Percentiles rank a stretch among this genome's conserved stretches.
Evolutionary conservation across 23 red algal species (phyloP).

Genomic region (Gracilariopsis chorda): DNA sequence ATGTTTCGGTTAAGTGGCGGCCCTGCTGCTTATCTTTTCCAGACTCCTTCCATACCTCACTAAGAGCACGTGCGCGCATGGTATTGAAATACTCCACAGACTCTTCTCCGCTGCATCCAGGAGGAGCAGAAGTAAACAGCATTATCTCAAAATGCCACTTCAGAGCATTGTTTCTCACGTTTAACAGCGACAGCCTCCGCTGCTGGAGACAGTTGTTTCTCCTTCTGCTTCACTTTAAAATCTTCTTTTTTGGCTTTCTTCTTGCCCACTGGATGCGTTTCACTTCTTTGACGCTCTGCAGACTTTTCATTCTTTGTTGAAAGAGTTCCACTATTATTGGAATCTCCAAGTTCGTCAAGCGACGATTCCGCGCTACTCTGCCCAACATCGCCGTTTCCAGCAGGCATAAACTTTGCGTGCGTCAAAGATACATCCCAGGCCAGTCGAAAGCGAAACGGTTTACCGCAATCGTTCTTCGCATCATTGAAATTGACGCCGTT

Average conservation of each 20-base stretch:
- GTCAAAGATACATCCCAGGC: not conserved
- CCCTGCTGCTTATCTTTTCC: not conserved
- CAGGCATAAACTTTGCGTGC: conserved; percentile 13
- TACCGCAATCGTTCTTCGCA: conserved; percentile 4
- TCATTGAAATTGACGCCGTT: not conserved
- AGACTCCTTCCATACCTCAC: not conserved
- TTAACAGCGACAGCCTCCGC: not conserved
- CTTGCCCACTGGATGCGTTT: not conserved
- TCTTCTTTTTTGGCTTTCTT: not conserved
- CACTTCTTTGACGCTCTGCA: no score
- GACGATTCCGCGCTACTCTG: not conserved
- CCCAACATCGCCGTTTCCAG: not conserved
- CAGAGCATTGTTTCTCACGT: not conserved
- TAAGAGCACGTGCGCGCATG: not conserved
- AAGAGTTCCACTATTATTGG: not conserved
- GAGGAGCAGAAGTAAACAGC: not conserved
- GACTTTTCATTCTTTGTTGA: no score
- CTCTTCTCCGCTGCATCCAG: not conserved
- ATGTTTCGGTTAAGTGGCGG: no score
- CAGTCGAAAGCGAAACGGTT: conserved; percentile 6
- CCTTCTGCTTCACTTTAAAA: no score
- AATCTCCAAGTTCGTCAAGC: not conserved
- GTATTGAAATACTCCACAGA: conserved; percentile 10
- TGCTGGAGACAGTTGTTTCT: not conserved
- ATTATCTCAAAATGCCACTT: not conserved